These are phyloP conservation scores for Sphagnurus paluster DNA, from an alignment of 1,284 basidiomycete species.

Conservation along the genomic window DNA sequence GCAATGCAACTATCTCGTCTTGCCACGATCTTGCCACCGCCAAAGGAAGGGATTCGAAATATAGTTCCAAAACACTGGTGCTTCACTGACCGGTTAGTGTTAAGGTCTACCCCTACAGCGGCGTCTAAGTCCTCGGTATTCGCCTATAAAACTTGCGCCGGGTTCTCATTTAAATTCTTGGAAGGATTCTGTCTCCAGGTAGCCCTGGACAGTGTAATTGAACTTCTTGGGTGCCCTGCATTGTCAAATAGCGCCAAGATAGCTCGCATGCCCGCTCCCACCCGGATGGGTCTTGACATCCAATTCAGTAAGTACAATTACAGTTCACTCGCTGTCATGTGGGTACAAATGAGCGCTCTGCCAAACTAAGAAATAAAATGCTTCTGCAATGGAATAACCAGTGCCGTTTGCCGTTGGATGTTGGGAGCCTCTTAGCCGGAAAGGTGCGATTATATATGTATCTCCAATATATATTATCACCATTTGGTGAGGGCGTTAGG, in stretches of 20 bases:
- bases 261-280: no score
- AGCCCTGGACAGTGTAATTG: no score
- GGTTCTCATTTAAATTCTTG: not conserved
- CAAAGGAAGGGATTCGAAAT: not conserved
- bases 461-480: no score
- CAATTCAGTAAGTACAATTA: not conserved
- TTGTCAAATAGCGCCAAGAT: no score
- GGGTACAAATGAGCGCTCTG: not conserved
- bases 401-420: not conserved
- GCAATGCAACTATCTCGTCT: not conserved
- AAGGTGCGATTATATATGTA: not conserved
- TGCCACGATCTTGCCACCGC: not conserved
- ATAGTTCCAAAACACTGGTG: not conserved
- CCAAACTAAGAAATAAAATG: not conserved
- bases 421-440: not conserved
- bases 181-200: not conserved
- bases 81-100: not conserved
- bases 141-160: no score
- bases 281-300: not conserved
- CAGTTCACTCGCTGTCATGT: conserved; percentile 6
- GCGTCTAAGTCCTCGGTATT: no score
- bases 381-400: not conserved
- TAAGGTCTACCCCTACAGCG: no score
- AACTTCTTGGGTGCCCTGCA: no score
- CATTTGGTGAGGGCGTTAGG: no score